phyloP scores from a whole-genome alignment of 179 eudicot species.

The Sideroxylon spinosum region DNA sequence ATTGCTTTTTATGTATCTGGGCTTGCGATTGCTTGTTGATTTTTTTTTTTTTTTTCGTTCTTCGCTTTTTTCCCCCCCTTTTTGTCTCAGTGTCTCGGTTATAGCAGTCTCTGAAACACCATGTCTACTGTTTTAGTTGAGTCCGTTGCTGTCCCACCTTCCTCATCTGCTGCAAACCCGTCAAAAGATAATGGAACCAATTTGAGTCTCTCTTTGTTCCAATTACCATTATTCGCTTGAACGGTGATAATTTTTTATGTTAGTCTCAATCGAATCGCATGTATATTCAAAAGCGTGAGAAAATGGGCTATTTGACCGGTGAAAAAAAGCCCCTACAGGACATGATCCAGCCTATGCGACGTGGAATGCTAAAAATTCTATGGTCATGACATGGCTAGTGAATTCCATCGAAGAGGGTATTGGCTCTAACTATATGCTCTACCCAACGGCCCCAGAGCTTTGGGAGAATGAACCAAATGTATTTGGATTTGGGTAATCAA shows the following conservation, averaged over 20 bases:
- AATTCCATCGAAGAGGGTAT: too few relatives aligned
- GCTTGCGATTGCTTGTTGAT: too few relatives aligned
- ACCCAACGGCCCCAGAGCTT: too few relatives aligned
- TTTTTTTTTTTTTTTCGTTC: not conserved
- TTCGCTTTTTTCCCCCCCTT: too few relatives aligned
- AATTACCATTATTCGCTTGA: not conserved
- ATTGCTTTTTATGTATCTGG: too few relatives aligned
- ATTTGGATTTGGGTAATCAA: too few relatives aligned
- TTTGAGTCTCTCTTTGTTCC: not conserved
- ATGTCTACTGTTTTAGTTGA: not conserved
- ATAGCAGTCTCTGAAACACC: not conserved
- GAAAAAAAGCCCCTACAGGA: too few relatives aligned
- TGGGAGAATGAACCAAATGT: too few relatives aligned
- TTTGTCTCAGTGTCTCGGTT: too few relatives aligned
- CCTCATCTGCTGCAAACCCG: not conserved
- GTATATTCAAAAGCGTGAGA: not conserved
- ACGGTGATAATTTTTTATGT: not conserved
- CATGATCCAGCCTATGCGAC: not conserved
- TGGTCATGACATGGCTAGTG: not conserved
- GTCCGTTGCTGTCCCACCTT: not conserved
- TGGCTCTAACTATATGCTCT: too few relatives aligned
- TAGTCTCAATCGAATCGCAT: not conserved
- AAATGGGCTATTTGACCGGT: too few relatives aligned
- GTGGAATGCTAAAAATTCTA: not conserved
- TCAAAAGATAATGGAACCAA: not conserved